Evolutionary conservation across 768 basidiomycete genomes (phyloP), one percentile per base, ranked within the genome.

Genomic region (Rossbeevera mucosa): DNA sequence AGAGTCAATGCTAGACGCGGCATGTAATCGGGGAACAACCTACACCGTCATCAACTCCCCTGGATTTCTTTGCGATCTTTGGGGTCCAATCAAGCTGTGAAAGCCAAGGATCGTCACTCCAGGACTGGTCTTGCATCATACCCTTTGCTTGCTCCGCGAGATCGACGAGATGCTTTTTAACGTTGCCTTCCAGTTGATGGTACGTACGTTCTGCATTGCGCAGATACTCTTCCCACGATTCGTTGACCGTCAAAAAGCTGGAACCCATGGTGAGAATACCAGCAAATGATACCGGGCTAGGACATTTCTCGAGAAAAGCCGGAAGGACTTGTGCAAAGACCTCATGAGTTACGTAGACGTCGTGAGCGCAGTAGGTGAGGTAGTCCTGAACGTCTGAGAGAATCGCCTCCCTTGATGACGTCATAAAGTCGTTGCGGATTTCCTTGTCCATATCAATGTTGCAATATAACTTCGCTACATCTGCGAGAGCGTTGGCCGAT

Each of bases 51-150:
- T 68, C 50, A 7, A 88, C 64, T 0, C 88, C 88, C 63, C 89
- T 75, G 8, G 85, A 83, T 65, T 83, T 82, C 31, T 80, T 78
- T 0, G 82, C 84, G 6, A 78, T 74, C 68, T 98, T 97, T 1
- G 91, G 91, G 1, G 90, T 85, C 96, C 96, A 98, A 65, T 99
- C 94, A 52, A 98, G 74, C 67, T 99, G 96, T 45, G 76, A 79
- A 13, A 94, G 69, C 92, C 93, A 96, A 7, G 83, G 82, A 67
- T 93, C 87, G 3, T 77, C 74, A 64, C 76, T 80, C 87, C 84
- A 92, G 45, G 64, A 68, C 26, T 72, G 80, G 44, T 70, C 67
- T 11, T 73, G 69, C 72, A 80, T 74, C 69, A 86, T 56, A 7
- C 48, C 60, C 59, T 75, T 77, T 7, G 79, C 76, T 43, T 82